A percentile compares a stretch with the other conserved stretches of the same genome.
Evolutionary conservation across 352 stramenopile species (phyloP).

Genomic region (Phytophthora hybrid): DNA sequence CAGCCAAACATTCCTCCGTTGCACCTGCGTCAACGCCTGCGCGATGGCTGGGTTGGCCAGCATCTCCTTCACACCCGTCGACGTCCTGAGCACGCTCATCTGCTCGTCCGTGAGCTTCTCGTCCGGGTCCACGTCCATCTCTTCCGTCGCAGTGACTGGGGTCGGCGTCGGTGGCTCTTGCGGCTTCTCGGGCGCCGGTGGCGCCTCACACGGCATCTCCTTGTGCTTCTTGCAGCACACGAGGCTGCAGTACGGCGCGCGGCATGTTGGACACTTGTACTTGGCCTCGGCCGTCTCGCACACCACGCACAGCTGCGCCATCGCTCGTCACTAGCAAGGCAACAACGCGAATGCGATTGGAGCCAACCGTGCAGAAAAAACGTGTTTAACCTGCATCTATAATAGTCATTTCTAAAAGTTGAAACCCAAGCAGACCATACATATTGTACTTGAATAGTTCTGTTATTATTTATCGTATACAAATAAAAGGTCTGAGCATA

Average conservation of each 20-base stretch:
- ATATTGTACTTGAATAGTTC: background rate
- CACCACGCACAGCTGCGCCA: conserved; percentile 63
- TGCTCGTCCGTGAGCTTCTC: conserved; percentile 65
- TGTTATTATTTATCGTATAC: background rate
- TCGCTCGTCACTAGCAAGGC: conserved; percentile 20
- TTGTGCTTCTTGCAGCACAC: conserved; percentile 87
- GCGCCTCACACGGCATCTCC: conserved; percentile 59
- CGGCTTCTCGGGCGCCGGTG: conserved; percentile 15
- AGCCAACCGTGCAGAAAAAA: conserved; percentile 2
- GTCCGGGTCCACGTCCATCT: conserved; percentile 42
- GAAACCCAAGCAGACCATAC: conserved; percentile 29
- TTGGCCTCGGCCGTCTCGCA: conserved; percentile 67
- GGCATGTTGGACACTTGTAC: conserved; percentile 87
- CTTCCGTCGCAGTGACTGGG: conserved; percentile 10
- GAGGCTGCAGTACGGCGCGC: conserved; percentile 76
- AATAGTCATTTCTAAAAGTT: conserved; percentile 6
- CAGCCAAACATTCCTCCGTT: background rate
- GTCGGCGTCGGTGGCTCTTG: conserved; percentile 17
- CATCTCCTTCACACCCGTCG: conserved; percentile 44
- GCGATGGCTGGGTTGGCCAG: conserved; percentile 61
- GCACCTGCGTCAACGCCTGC: conserved; percentile 62
- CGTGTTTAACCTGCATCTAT: background rate
- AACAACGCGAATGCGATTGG: conserved; percentile 12
- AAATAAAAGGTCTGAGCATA: background rate
- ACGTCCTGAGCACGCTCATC: conserved; percentile 51